phyloP scores from a whole-genome alignment of 768 basidiomycete species.

The Lyophyllum atratum region DNA sequence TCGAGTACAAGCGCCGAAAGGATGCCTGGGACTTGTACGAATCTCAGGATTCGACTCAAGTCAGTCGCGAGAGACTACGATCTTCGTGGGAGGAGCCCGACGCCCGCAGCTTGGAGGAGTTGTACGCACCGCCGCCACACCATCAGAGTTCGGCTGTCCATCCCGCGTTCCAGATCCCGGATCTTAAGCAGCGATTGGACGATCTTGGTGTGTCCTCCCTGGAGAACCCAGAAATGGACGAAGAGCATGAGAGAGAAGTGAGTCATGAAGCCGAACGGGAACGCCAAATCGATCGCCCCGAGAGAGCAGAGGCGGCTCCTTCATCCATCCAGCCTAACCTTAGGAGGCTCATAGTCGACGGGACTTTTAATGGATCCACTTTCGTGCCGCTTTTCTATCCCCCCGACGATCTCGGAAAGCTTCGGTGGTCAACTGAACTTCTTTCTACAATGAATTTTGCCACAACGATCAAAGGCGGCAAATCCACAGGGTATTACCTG shows the following conservation, averaged over 20 bases:
- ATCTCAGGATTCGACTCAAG: background rate
- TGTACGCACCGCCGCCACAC: conserved; percentile 29
- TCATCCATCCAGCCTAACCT: conserved; percentile 30
- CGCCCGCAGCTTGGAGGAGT: conserved; percentile 34
- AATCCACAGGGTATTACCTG: conserved; percentile 29
- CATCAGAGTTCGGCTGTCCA: background rate
- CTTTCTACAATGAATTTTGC: conserved; percentile 37
- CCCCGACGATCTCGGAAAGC: conserved; percentile 8
- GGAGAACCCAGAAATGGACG: conserved; percentile 30
- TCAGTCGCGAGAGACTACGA: conserved; percentile 16
- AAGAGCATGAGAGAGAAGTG: conserved; percentile 55
- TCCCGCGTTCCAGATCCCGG: conserved; percentile 12
- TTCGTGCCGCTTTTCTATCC: conserved; percentile 25
- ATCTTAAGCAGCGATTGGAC: conserved; percentile 25
- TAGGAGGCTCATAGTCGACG: conserved; percentile 29
- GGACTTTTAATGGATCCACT: conserved; percentile 11
- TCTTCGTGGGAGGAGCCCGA: conserved; percentile 41
- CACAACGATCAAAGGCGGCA: conserved; percentile 23
- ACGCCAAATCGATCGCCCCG: conserved; percentile 37
- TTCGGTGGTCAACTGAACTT: conserved; percentile 23
- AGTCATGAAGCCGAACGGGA: conserved; percentile 44
- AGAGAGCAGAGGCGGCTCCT: conserved; percentile 23
- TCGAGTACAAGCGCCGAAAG: conserved; percentile 30
- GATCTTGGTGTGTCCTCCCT: conserved; percentile 28
- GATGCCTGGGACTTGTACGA: conserved; percentile 15